A percentile compares a stretch with the other conserved stretches of the same genome.
These are phyloP conservation scores for Penicillium cosmopolitanum DNA, from an alignment of 495 filamentous ascomycete genomes.

Conservation along the genomic window DNA sequence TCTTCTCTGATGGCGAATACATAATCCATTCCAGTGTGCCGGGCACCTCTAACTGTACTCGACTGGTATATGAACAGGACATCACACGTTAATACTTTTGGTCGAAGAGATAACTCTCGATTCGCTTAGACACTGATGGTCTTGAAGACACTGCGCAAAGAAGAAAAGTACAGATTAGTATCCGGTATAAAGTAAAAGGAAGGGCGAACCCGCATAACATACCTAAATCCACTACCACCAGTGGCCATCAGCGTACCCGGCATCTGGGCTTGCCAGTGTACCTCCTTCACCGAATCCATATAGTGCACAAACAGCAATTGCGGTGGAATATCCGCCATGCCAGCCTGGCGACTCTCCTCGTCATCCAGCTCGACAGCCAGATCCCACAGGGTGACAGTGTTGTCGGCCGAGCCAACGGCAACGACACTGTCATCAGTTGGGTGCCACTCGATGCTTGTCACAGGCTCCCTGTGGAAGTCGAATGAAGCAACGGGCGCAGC, in stretches of 20 bases:
- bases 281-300: slow-evolving; percentile 89
- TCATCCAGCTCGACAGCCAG: slow-evolving; percentile 94
- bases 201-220: slow-evolving; percentile 22
- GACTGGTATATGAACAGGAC: slow-evolving; percentile 39
- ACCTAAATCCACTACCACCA: slow-evolving; percentile 82
- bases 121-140: slow-evolving; percentile 56
- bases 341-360: slow-evolving; percentile 90
- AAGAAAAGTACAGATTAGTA: slow-evolving; percentile 25
- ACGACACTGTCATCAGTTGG: slow-evolving; percentile 94
- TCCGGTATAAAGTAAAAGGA: slow-evolving; percentile 2
- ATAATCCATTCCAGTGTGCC: slow-evolving; percentile 17
- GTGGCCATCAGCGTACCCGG: slow-evolving; percentile 90
- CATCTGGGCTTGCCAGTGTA: slow-evolving; percentile 97
- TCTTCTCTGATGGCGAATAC: slow-evolving; percentile 11
- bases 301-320: slow-evolving; percentile 97
- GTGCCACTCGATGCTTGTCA: slow-evolving; percentile 97
- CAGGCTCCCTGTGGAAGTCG: slow-evolving; percentile 91
- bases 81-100: slow-evolving; percentile 35
- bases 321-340: slow-evolving; percentile 86
- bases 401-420: slow-evolving; percentile 88
- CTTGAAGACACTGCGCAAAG: slow-evolving; percentile 51
- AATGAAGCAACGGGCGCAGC: slow-evolving; percentile 84
- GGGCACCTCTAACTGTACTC: slow-evolving; percentile 26
- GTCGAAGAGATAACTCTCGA: slow-evolving; percentile 16
- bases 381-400: slow-evolving; percentile 96